Conservation (phyloP, 148 eudicot genomes). For the Arbutus unedo region DNA sequence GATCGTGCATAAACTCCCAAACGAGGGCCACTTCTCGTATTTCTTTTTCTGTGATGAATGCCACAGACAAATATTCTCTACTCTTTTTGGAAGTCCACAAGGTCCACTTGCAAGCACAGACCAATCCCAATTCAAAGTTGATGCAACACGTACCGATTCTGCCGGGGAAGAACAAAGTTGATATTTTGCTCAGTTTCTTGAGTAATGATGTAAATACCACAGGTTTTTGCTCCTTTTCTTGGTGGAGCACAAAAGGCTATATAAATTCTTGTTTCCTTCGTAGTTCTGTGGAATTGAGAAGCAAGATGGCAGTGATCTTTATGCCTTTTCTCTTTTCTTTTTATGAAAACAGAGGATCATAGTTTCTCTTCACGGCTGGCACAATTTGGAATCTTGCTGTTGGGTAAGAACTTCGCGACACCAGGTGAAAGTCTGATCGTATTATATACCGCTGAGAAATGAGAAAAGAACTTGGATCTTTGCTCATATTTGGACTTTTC, state of each 20-base stretch:
- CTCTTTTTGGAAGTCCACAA: constrained; percentile 69
- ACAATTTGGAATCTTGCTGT: not conserved
- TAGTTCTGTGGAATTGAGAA: constrained; percentile 6
- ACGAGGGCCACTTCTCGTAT: constrained; percentile 86
- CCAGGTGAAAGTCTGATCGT: not conserved
- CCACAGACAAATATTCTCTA: constrained; percentile 63
- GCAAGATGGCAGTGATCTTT: not conserved
- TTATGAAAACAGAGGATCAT: not conserved
- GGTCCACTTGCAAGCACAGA: constrained; percentile 46
- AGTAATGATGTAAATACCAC: constrained; percentile 10
- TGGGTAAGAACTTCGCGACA: not conserved
- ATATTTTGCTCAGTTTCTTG: not conserved
- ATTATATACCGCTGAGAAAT: not conserved
- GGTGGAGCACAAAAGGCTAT: constrained; percentile 4
- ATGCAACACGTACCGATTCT: constrained; percentile 7
- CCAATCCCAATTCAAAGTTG: constrained; percentile 19
- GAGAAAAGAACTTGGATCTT: not conserved
- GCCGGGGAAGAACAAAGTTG: not conserved
- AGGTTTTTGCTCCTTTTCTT: constrained; percentile 18
- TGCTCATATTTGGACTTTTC: not conserved
- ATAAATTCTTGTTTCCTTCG: not conserved
- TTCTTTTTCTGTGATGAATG: constrained; percentile 72
- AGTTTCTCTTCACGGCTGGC: not conserved
- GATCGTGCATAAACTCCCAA: constrained; percentile 54
- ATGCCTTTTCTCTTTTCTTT: not conserved